Percentiles rank a stretch among this genome's conserved stretches.
Conservation (phyloP, 2,329 filamentous ascomycete species). For the Cladobotryum mycophilum region DNA sequence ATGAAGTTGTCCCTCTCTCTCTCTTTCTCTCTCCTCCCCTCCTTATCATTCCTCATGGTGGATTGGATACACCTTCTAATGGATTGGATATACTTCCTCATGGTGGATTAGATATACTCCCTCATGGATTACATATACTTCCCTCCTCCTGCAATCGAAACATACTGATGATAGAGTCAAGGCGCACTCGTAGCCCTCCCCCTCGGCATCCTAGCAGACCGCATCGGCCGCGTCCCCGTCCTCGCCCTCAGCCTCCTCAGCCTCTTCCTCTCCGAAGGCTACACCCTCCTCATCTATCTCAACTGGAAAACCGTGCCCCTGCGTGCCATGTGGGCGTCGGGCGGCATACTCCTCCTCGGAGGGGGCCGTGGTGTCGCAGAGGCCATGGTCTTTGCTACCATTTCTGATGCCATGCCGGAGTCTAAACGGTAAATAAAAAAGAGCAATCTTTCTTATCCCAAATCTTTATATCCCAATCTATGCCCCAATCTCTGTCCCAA, state of each 20-base stretch:
- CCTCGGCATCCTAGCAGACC: conserved; percentile 19
- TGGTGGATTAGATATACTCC: too few species aligned
- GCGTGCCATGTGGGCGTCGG: conserved; percentile 19
- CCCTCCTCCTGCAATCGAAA: too few species aligned
- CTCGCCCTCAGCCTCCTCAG: conserved; percentile 19
- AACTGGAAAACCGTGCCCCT: conserved; percentile 16
- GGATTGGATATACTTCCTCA: too few species aligned
- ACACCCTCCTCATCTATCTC: conserved; percentile 16
- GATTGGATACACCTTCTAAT: too few species aligned
- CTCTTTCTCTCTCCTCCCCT: not conserved
- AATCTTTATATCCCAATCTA: too few species aligned
- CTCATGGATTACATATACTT: too few species aligned
- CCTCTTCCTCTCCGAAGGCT: conserved; percentile 19
- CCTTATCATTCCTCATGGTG: too few species aligned
- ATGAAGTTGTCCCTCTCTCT: not conserved
- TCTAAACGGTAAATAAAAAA: conserved; percentile 13
- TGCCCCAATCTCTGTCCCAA: too few species aligned
- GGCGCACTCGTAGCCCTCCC: conserved; percentile 18
- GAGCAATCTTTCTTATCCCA: too few species aligned
- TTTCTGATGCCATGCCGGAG: conserved; percentile 16
- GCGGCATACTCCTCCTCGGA: conserved; percentile 18
- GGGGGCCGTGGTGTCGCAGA: conserved; percentile 21
- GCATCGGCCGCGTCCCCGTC: conserved; percentile 19
- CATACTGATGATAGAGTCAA: not conserved
- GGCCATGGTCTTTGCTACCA: conserved; percentile 23